Percentiles rank a stretch among this genome's conserved stretches.
These are phyloP conservation scores for Pisolithus microcarpus DNA, from an alignment of 768 basidiomycete genomes.

Conservation along the genomic window DNA sequence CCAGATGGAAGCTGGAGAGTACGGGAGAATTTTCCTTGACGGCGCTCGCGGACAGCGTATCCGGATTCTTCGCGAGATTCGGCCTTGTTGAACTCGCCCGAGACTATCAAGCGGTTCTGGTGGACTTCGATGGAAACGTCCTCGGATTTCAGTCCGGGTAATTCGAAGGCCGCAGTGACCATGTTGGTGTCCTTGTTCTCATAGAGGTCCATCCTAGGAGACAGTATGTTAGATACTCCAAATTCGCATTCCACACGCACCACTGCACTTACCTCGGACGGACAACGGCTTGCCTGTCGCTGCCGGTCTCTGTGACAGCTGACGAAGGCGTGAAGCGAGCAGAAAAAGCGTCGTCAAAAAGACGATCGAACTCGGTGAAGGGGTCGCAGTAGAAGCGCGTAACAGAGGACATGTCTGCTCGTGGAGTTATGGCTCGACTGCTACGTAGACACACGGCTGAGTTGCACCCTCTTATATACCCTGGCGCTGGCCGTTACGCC, in stretches of 20 bases:
- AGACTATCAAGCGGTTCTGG: conserved; percentile 40
- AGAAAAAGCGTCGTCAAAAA: conserved; percentile 36
- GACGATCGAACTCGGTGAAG: conserved; percentile 37
- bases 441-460: too few species aligned
- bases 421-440: too few species aligned
- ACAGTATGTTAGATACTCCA: not conserved
- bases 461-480: too few species aligned
- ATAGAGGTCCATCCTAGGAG: conserved; percentile 38
- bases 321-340: conserved; percentile 6
- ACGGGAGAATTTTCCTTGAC: conserved; percentile 39
- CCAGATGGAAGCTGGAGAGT: conserved; percentile 41
- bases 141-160: conserved; percentile 47
- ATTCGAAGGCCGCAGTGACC: conserved; percentile 48
- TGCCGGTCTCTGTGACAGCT: not conserved
- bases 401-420: conserved; percentile 12
- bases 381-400: conserved; percentile 36
- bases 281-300: conserved; percentile 3
- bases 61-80: conserved; percentile 28
- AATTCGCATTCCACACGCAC: fast-evolving
- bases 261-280: conserved; percentile 17
- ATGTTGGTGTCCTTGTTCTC: conserved; percentile 35
- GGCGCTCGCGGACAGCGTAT: conserved; percentile 39
- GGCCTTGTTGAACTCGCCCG: conserved; percentile 34
- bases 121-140: conserved; percentile 41
- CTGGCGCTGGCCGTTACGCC: too few species aligned